Base-by-base conservation (phyloP, 805 yeast species). In the Candida ascalaphidarum region DNA sequence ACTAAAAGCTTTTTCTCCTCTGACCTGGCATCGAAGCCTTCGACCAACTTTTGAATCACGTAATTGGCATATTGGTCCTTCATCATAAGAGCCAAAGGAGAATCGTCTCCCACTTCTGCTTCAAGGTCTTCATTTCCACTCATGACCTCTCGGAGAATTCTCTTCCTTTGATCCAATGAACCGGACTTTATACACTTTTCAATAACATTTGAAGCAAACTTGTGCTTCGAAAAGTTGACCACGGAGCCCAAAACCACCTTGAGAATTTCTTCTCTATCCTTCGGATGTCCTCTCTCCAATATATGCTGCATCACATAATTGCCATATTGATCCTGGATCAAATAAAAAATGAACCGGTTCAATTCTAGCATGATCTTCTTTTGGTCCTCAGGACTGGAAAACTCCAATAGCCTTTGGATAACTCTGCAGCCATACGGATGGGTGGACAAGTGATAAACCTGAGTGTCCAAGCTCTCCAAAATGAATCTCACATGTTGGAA, bases 351-450 rank as follows among this genome's bases (percentile, higher is more conserved):
- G 46, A 73, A 81, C 28, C 75, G 71, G 41, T 77, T 77, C 44
- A 92, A 64, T 48, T 85, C 94, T 15, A 58, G 61, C 44, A 92
- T 56, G 30, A 92, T 77, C 29, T 61, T 64, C 15, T 65, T 58
- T 52, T 82, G 88, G 43, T 85, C 88, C 5, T 63, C 69, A 7
- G 52, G 54, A 14, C 68, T 63, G 2, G 94, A 82, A 55, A 72
- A 79, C 55, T 92, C 97, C 36, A 92, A 64, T 41, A 89, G 65
- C 37, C 98, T 68, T 60, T 92, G 99, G 37, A 92, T 82, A 3
- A 92, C 98, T 31, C 99, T 72, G 56, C 99, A 92, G 13, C 99
- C 99, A 54, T 92, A 92, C 2, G 96, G 94, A 57, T 92, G 96
- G 1, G 94, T 81, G 0, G 96, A 81, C 38, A 92, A 64, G 46